A percentile compares a stretch with the other conserved stretches of the same genome.
phyloP scores from a whole-genome alignment of 805 yeast genomes.

The Kazachstania psychrophila region DNA sequence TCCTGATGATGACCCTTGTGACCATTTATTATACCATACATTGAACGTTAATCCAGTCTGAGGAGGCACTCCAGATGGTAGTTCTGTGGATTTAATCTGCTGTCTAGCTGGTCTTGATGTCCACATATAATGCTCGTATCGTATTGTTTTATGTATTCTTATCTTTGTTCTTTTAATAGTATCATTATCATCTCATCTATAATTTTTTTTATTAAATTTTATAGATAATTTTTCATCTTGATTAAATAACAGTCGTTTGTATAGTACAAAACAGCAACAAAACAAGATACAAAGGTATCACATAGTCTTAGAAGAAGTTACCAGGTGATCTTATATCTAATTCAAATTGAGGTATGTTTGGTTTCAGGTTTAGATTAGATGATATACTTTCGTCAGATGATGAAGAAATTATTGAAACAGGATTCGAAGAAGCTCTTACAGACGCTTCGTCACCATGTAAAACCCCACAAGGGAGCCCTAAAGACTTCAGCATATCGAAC shows the following conservation, averaged over 20 bases:
- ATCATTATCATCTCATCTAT: no score
- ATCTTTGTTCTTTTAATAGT: conserved; percentile 2
- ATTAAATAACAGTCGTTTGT: no score
- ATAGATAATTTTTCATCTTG: no score
- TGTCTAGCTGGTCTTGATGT: conserved; percentile 50
- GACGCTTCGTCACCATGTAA: not conserved
- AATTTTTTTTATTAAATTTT: no score
- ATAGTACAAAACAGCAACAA: no score
- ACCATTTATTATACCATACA: conserved; percentile 85
- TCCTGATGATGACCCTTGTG: conserved; percentile 36
- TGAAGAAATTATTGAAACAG: not conserved
- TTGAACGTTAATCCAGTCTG: conserved; percentile 77
- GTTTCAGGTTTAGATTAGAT: conserved; percentile 1
- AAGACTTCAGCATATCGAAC: conserved; percentile 10
- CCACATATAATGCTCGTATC: conserved; percentile 14
- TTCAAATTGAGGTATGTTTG: not conserved
- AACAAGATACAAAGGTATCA: no score
- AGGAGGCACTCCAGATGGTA: conserved; percentile 54
- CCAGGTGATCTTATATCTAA: no score
- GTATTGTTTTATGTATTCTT: not conserved
- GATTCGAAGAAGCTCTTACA: not conserved
- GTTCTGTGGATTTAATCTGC: conserved; percentile 56
- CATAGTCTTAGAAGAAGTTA: no score
- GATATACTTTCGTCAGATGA: conserved; percentile 2
- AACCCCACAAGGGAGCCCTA: conserved; percentile 4